These are phyloP conservation scores for Boletus semigastroideus DNA, from an alignment of 1,284 basidiomycete species.

Conservation along the genomic window DNA sequence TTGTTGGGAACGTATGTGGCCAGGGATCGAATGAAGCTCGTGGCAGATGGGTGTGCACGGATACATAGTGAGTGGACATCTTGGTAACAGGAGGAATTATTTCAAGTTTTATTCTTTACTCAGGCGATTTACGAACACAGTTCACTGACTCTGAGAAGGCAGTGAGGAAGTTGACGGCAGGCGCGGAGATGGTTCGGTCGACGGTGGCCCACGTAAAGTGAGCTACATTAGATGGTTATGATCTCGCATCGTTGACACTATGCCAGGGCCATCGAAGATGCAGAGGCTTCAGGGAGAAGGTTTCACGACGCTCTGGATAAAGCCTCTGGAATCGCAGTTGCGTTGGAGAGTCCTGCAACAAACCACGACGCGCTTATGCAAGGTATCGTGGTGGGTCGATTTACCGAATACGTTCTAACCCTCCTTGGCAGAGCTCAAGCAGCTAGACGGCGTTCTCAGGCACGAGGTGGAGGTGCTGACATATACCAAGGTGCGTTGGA, in stretches of 20 bases:
- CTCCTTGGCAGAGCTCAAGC: slow-evolving; percentile 53
- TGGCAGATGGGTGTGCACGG: slow-evolving; percentile 69
- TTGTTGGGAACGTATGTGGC: slow-evolving; percentile 82
- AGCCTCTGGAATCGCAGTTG: slow-evolving; percentile 50
- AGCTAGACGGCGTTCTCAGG: slow-evolving; percentile 59
- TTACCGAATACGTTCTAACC: slow-evolving; percentile 1
- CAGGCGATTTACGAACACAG: slow-evolving; percentile 56
- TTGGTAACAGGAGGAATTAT: neutral
- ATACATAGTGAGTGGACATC: slow-evolving; percentile 55
- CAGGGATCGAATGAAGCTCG: slow-evolving; percentile 73
- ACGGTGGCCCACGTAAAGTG: slow-evolving; percentile 51
- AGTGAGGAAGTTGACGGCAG: slow-evolving; percentile 55
- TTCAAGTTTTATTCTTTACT: neutral
- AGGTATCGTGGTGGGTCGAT: slow-evolving; percentile 39
- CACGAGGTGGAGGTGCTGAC: slow-evolving; percentile 57
- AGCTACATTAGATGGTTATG: slow-evolving; percentile 1
- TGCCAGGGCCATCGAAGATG: slow-evolving; percentile 57
- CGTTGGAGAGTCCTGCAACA: slow-evolving; percentile 55
- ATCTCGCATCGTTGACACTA: slow-evolving; percentile 6
- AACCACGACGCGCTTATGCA: slow-evolving; percentile 54
- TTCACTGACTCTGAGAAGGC: slow-evolving; percentile 55
- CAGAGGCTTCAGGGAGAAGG: slow-evolving; percentile 50
- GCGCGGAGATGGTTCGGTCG: slow-evolving; percentile 58
- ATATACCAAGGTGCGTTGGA: slow-evolving; percentile 53
- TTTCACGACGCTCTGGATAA: slow-evolving; percentile 60